phyloP scores from a whole-genome alignment of 495 filamentous ascomycete genomes.

The Talaromyces stipitatus region DNA sequence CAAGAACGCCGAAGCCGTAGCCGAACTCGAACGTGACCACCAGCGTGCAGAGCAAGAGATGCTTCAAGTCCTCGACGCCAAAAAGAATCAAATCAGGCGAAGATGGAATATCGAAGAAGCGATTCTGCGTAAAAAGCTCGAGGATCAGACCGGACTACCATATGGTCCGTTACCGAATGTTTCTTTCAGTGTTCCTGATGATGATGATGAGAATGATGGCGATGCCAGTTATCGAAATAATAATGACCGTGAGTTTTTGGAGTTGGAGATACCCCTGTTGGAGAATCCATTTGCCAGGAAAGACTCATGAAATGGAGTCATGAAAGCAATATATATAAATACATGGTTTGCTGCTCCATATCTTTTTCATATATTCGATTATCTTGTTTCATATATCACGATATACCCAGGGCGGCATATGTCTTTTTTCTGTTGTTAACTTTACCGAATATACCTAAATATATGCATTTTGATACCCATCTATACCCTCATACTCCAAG shows the following conservation, averaged over 20 bases:
- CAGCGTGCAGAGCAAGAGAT: slow-evolving; percentile 45
- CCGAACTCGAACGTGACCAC: slow-evolving; percentile 46
- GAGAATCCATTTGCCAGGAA: not conserved
- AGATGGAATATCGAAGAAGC: slow-evolving; percentile 61
- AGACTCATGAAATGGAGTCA: not conserved
- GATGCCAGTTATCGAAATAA: too few species aligned
- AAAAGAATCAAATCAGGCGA: slow-evolving; percentile 40
- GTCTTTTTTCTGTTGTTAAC: not conserved
- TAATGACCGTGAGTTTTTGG: not conserved
- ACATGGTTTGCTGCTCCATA: too few species aligned
- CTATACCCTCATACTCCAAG: not conserved
- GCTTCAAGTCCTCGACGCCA: slow-evolving; percentile 36
- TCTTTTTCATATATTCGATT: not conserved
- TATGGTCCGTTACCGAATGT: slow-evolving; percentile 44
- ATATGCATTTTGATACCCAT: not conserved
- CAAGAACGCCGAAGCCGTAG: slow-evolving; percentile 43
- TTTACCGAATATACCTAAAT: not conserved
- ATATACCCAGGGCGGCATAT: not conserved
- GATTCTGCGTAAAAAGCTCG: slow-evolving; percentile 53
- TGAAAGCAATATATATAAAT: too few species aligned
- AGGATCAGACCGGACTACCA: slow-evolving; percentile 34
- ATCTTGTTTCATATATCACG: not conserved
- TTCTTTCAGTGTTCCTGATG: slow-evolving; percentile 19
- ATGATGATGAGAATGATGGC: slow-evolving; percentile 11
- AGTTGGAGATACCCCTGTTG: slow-evolving; percentile 2